Conservation (phyloP, 2,329 filamentous ascomycete species). For the Aspergillus pseudonomiae region DNA sequence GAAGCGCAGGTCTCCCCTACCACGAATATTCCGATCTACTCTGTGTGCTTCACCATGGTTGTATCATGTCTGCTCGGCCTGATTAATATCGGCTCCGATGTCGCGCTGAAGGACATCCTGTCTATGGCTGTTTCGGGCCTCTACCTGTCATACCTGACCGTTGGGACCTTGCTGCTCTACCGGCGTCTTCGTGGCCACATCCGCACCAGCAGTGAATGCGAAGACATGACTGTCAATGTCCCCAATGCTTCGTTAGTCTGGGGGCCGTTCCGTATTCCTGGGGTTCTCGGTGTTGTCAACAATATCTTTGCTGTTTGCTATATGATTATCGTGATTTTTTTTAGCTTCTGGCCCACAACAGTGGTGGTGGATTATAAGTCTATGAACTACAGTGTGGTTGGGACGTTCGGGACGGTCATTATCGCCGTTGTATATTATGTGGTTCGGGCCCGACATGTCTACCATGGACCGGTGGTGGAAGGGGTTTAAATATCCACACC, state of each 20-base stretch:
- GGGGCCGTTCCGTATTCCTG: neutral
- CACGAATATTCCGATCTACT: too few relatives aligned
- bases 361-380: neutral
- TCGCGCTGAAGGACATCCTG: conserved; percentile 54
- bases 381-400: neutral
- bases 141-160: conserved; percentile 54
- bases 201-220: conserved; percentile 6
- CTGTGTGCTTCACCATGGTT: too few relatives aligned
- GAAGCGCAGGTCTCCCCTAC: too few relatives aligned
- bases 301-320: neutral
- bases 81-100: conserved; percentile 55
- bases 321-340: neutral
- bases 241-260: neutral
- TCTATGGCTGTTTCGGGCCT: conserved; percentile 51
- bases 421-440: neutral
- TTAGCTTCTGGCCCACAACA: neutral
- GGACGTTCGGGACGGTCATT: neutral
- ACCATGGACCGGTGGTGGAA: neutral
- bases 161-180: conserved; percentile 47
- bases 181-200: conserved; percentile 41
- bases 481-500: too few relatives aligned
- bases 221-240: neutral
- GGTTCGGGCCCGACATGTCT: neutral
- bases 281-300: neutral
- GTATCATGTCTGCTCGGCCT: conserved; percentile 44